Base-by-base conservation (phyloP, 495 filamentous ascomycete species). In the Aspergillus heteromorphus region DNA sequence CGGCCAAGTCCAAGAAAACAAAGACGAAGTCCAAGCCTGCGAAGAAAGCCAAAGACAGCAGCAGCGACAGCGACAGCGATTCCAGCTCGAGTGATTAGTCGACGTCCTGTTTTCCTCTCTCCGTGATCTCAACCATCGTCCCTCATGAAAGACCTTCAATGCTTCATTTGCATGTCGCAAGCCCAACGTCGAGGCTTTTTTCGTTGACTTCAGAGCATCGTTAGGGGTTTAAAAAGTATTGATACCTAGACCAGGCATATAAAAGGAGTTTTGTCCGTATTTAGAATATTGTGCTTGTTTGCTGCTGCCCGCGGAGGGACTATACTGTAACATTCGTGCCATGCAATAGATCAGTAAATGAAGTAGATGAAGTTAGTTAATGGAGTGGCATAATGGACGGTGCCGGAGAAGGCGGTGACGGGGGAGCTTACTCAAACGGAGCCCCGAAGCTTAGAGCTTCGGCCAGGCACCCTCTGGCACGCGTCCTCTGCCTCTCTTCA, bases 381-480 rank as follows among this genome's bases (percentile, higher is more conserved):
- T 14, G 9, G 21, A 9, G 16, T 2, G 38, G 25, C 40, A 21
- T 14, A 36, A 50, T 42, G n/a, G 20, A 45, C 45, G 25, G 23
- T 18, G 25, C 17, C 31, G 17, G 21, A 45, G 56, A 64, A 61
- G 61, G 58, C 58, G 61, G 61, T 64, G 58, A 64, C 57, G 41
- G 31, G 19, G 59, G 53, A 63, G 58, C 63, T 62, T 58, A 61
- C 56, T 59, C 62, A 61, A 61, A 51, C 25, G 53, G 40, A 49
- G 49, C 47, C 57, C 61, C 55, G 53, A 71, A 73, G 68, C 71
- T 74, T 62, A 51, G 61, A 73, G 70, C 71, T 76, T 56, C 69
- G 62, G 58, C 65, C 65, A 76, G 73, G 72, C 73, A 73, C 63
- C 66, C 68, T 65, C 61, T 64, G 60, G 66, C 66, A 70, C 73